phyloP scores from a whole-genome alignment of 495 filamentous ascomycete genomes.

The Daldinia decipiens region DNA sequence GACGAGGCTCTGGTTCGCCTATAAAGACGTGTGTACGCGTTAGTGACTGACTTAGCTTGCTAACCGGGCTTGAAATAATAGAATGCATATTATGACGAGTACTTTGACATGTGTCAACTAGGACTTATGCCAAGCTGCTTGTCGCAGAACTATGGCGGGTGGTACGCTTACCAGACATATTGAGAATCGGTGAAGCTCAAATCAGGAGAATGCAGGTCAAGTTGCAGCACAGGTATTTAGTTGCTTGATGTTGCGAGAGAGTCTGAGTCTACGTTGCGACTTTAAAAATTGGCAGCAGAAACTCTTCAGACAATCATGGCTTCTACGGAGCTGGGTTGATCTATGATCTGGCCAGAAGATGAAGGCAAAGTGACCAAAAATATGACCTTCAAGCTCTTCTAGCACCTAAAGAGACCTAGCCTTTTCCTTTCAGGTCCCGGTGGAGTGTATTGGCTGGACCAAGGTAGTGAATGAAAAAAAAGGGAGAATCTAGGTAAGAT shows the following conservation, averaged over 20 bases:
- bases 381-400: constrained; percentile 37
- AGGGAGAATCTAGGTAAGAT: background rate
- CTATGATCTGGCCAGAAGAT: constrained; percentile 38
- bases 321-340: constrained; percentile 48
- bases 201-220: constrained; percentile 5
- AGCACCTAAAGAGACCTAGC: constrained; percentile 41
- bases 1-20: constrained; percentile 80
- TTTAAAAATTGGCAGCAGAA: constrained; percentile 38
- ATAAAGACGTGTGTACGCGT: constrained; percentile 3
- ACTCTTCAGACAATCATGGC: constrained; percentile 48
- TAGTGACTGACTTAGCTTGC: background rate
- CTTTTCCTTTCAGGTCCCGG: constrained; percentile 7
- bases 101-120: background rate
- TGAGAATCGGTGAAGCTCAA: constrained; percentile 25
- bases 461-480: background rate
- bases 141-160: constrained; percentile 21
- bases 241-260: constrained; percentile 18
- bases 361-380: constrained; percentile 38
- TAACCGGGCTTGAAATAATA: background rate
- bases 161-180: constrained; percentile 50
- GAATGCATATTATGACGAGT: background rate
- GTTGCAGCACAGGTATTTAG: constrained; percentile 11
- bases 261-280: constrained; percentile 37
- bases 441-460: constrained; percentile 5
- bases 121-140: constrained; percentile 1